phyloP scores from a whole-genome alignment of 345 rosid genomes.

The Sonneratia alba region DNA sequence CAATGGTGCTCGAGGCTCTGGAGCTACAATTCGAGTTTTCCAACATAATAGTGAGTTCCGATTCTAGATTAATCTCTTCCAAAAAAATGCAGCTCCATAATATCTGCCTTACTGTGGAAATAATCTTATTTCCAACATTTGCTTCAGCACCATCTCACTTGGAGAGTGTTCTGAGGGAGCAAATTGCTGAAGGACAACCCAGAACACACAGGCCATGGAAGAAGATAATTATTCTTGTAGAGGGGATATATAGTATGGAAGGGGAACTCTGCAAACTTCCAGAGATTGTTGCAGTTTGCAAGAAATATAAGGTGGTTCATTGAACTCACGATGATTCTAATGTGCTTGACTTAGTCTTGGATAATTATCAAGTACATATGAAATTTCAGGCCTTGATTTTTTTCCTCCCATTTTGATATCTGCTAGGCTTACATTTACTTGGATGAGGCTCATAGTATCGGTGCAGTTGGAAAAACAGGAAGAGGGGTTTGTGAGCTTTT shows the following conservation, averaged over 20 bases:
- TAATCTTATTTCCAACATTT: constrained; percentile 12
- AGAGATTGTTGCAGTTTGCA: constrained; percentile 75
- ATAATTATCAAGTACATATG: neutral
- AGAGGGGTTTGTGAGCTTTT: constrained; percentile 94
- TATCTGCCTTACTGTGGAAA: neutral
- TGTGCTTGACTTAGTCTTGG: neutral
- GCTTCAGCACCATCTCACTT: constrained; percentile 77
- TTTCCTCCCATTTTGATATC: neutral
- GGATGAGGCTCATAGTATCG: constrained; percentile 99
- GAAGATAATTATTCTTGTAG: constrained; percentile 77
- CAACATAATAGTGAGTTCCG: constrained; percentile 74
- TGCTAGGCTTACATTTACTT: constrained; percentile 70
- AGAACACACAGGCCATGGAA: constrained; percentile 95
- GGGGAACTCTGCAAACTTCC: constrained; percentile 89
- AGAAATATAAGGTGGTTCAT: constrained; percentile 66
- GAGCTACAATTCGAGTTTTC: constrained; percentile 91
- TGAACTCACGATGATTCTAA: neutral
- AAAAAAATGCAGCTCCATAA: neutral
- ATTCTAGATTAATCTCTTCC: neutral
- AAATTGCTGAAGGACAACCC: constrained; percentile 89
- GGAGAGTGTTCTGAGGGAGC: constrained; percentile 87
- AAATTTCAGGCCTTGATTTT: neutral
- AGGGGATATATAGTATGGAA: constrained; percentile 97
- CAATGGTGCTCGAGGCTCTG: constrained; percentile 95
- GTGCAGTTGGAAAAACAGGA: constrained; percentile 91